Evolutionary conservation across 2,329 filamentous ascomycete species (phyloP).

Genomic region (Aureobasidium lini): DNA sequence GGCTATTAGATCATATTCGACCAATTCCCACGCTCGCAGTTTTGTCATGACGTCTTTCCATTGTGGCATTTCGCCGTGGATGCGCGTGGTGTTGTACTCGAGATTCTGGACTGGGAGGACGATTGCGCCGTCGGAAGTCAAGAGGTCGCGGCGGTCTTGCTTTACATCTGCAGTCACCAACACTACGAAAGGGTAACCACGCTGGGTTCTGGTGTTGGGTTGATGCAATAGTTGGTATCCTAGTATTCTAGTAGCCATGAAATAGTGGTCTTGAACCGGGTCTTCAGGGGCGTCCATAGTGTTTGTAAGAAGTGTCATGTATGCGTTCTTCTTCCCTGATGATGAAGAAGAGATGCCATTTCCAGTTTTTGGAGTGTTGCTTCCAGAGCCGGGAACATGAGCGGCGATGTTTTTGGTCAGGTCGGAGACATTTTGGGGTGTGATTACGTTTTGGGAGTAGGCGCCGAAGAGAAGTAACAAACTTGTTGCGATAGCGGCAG

Average conservation of each 20-base stretch:
- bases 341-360: too few relatives aligned
- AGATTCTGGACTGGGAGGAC: slow-evolving; percentile 19
- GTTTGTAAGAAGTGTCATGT: slow-evolving; percentile 22
- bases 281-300: slow-evolving; percentile 14
- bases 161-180: slow-evolving; percentile 22
- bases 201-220: slow-evolving; percentile 18
- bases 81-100: background rate
- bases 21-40: slow-evolving; percentile 31
- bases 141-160: slow-evolving; percentile 18
- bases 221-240: slow-evolving; percentile 25
- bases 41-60: slow-evolving; percentile 33
- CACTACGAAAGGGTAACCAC: slow-evolving; percentile 23
- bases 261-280: slow-evolving; percentile 21
- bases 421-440: background rate
- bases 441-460: background rate
- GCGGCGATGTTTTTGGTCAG: background rate
- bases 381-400: background rate
- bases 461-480: background rate
- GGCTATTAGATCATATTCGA: slow-evolving; percentile 27
- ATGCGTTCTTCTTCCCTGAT: slow-evolving; percentile 9
- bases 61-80: slow-evolving; percentile 2
- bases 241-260: slow-evolving; percentile 23
- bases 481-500: background rate
- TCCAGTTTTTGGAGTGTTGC: slow-evolving; percentile 9
- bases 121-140: slow-evolving; percentile 21